These are phyloP conservation scores for Colletotrichum horii DNA, from an alignment of 2,329 filamentous ascomycete genomes.

Conservation along the genomic window DNA sequence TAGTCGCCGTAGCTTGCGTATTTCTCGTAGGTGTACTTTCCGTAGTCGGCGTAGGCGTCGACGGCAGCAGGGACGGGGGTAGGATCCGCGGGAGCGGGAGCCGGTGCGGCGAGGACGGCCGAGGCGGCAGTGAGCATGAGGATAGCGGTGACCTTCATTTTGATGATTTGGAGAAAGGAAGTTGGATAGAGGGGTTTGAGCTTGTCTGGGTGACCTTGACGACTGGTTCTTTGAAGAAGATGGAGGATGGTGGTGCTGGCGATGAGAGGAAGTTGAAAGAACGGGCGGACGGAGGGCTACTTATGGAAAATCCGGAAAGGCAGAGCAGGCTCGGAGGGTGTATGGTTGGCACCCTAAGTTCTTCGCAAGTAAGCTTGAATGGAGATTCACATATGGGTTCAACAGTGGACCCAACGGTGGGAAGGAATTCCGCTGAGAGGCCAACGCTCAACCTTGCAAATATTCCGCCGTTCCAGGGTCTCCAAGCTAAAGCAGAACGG, in stretches of 20 bases:
- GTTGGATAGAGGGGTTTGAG: background rate
- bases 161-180: background rate
- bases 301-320: background rate
- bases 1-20: slow-evolving; percentile 11
- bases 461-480: background rate
- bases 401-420: background rate
- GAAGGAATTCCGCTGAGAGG: background rate
- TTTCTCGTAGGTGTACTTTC: slow-evolving; percentile 7
- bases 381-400: background rate
- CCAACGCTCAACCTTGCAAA: background rate
- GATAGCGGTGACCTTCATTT: slow-evolving; percentile 35
- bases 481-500: background rate
- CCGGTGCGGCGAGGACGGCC: slow-evolving; percentile 24
- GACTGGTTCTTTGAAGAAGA: background rate
- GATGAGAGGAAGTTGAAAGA: background rate
- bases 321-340: background rate
- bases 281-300: background rate
- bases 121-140: slow-evolving; percentile 29
- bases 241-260: background rate
- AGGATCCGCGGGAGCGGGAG: slow-evolving; percentile 22
- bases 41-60: slow-evolving; percentile 11
- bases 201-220: background rate
- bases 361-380: background rate
- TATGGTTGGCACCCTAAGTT: background rate
- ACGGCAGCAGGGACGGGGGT: background rate